Conservation (phyloP, 2,329 filamentous ascomycete genomes). For the Rhynchosporium secalis region DNA sequence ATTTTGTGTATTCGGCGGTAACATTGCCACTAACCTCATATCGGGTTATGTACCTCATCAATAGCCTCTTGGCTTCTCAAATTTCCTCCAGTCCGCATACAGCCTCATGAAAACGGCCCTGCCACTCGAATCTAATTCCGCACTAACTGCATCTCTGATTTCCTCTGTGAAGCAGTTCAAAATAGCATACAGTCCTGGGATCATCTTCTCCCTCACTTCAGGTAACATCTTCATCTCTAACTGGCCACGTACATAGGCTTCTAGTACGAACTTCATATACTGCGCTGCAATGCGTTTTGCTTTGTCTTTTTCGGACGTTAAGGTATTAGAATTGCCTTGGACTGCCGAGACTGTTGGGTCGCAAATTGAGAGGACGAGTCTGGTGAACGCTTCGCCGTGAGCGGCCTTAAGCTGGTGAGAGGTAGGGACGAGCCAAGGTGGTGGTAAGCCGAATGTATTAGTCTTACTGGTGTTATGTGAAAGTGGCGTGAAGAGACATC, state of each 20-base stretch:
- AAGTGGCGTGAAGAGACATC: slow-evolving; percentile 49
- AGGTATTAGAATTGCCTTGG: slow-evolving; percentile 45
- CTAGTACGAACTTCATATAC: slow-evolving; percentile 61
- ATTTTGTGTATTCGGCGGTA: neutral
- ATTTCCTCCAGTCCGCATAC: slow-evolving; percentile 60
- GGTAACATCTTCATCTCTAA: slow-evolving; percentile 55
- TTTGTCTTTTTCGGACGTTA: slow-evolving; percentile 61
- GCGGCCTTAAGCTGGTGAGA: slow-evolving; percentile 39
- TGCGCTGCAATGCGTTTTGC: slow-evolving; percentile 62
- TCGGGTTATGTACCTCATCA: neutral
- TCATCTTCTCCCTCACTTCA: slow-evolving; percentile 54
- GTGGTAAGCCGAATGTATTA: slow-evolving; percentile 30
- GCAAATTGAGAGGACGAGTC: slow-evolving; percentile 59
- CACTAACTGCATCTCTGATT: slow-evolving; percentile 54
- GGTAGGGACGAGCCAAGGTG: slow-evolving; percentile 41
- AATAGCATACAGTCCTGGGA: slow-evolving; percentile 58
- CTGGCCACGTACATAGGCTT: slow-evolving; percentile 61
- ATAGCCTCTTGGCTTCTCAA: slow-evolving; percentile 56
- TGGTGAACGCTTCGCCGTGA: slow-evolving; percentile 54
- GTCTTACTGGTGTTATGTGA: slow-evolving; percentile 31
- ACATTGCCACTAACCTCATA: neutral
- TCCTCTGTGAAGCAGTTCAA: slow-evolving; percentile 59
- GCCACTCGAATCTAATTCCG: slow-evolving; percentile 59
- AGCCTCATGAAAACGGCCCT: slow-evolving; percentile 59
- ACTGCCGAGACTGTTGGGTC: slow-evolving; percentile 59